Conservation (phyloP, 1,139 yeast genomes). For the Nakaseomyces delphensis region DNA sequence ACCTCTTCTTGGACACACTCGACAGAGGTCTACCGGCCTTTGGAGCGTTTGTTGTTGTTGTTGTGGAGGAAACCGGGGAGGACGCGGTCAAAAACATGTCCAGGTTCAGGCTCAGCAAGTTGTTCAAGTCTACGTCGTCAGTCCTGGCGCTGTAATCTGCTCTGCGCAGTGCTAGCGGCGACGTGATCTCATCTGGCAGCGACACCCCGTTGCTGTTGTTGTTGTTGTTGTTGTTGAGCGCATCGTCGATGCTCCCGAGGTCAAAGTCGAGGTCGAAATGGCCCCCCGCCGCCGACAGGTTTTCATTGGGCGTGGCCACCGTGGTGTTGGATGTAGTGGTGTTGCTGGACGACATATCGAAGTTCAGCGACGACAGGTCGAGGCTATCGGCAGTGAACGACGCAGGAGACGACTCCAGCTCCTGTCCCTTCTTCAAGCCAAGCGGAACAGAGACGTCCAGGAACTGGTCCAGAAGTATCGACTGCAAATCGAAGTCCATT, state of each 20-base stretch:
- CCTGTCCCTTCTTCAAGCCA: not conserved
- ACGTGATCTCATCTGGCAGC: not conserved
- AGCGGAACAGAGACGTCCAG: slow-evolving; percentile 1
- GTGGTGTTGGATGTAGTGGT: slow-evolving; percentile 4
- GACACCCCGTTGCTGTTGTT: not conserved
- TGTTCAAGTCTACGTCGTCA: slow-evolving; percentile 2
- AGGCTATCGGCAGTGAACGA: not conserved
- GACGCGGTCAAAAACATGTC: slow-evolving; percentile 4
- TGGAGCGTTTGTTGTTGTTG: slow-evolving; percentile 3
- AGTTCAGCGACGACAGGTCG: not conserved
- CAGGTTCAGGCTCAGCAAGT: slow-evolving; percentile 2
- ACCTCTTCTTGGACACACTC: slow-evolving; percentile 5
- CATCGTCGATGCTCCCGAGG: slow-evolving; percentile 6
- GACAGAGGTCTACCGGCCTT: slow-evolving; percentile 4
- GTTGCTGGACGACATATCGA: slow-evolving; percentile 3
- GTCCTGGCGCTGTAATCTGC: not conserved
- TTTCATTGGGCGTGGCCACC: not conserved
- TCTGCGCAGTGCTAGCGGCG: not conserved
- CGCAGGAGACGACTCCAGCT: slow-evolving; percentile 2
- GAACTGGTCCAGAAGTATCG: slow-evolving; percentile 2
- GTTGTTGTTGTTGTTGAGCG: slow-evolving; percentile 2
- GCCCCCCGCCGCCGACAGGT: too few species aligned
- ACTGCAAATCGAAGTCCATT: slow-evolving; percentile 4
- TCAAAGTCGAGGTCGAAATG: slow-evolving; percentile 11
- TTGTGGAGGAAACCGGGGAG: not conserved